Conservation (phyloP, 768 basidiomycete genomes). For the Filobasidium floriforme region DNA sequence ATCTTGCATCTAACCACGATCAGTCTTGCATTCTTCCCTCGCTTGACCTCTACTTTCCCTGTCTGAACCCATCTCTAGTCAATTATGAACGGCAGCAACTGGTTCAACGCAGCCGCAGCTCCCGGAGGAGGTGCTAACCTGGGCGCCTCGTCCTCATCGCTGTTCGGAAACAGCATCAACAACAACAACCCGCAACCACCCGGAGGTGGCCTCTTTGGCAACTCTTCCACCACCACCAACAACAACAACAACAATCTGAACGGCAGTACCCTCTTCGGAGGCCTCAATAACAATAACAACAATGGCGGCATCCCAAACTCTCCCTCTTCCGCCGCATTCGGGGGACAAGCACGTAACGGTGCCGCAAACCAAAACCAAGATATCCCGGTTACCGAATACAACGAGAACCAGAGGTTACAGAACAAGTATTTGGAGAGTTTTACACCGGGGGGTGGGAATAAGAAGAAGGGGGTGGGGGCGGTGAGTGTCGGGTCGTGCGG, state of each 20-base stretch:
- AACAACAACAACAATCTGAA: constrained; percentile 10
- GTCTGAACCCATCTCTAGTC: no score
- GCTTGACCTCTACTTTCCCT: no score
- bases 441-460: constrained; percentile 15
- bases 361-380: neutral
- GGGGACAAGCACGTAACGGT: neutral
- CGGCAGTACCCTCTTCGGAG: constrained; percentile 5
- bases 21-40: no score
- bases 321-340: neutral
- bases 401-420: constrained; percentile 17
- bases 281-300: constrained; percentile 1
- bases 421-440: constrained; percentile 22
- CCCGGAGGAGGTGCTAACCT: constrained; percentile 1
- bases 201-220: constrained; percentile 4
- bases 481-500: constrained; percentile 4
- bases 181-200: constrained; percentile 16
- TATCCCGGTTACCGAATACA: constrained; percentile 11
- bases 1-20: no score
- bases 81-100: constrained; percentile 19
- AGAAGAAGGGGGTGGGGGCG: constrained; percentile 12
- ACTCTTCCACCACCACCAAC: no score
- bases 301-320: neutral
- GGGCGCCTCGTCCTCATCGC: constrained; percentile 12
- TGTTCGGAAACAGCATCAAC: constrained; percentile 5
- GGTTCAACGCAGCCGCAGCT: constrained; percentile 20